These are phyloP conservation scores for Metschnikowia bowlesiae DNA, from an alignment of 805 yeast genomes.

Conservation along the genomic window DNA sequence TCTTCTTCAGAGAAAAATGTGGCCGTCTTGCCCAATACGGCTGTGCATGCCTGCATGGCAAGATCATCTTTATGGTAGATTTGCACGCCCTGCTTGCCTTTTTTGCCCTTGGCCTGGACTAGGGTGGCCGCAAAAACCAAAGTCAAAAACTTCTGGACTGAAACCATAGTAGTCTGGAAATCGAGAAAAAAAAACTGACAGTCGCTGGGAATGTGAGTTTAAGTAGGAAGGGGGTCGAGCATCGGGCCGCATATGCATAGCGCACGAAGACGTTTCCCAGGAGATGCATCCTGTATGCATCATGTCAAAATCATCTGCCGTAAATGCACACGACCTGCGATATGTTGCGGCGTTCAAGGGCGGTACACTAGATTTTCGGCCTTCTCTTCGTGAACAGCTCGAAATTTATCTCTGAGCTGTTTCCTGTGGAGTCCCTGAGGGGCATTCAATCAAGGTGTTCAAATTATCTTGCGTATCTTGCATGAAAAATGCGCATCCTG, in stretches of 20 bases:
- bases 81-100: conserved; percentile 17
- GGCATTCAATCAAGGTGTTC: background rate
- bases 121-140: conserved; percentile 13
- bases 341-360: background rate
- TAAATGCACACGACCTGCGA: background rate
- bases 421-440: background rate
- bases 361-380: no score
- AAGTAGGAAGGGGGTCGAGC: background rate
- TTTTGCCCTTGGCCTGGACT: conserved; percentile 11
- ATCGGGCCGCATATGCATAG: background rate
- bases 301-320: background rate
- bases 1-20: conserved; percentile 23
- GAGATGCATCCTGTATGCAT: background rate
- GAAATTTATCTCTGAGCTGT: no score
- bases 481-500: background rate
- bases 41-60: conserved; percentile 25
- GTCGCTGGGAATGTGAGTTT: background rate
- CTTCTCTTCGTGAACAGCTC: background rate
- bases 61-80: conserved; percentile 24
- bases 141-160: conserved; percentile 10
- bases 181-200: background rate
- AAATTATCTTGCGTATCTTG: conserved; percentile 3
- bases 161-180: conserved; percentile 10
- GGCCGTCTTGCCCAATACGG: conserved; percentile 23
- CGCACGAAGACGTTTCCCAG: background rate